Base-by-base conservation (phyloP, 2,329 filamentous ascomycete species). In the Byssothecium circinans region DNA sequence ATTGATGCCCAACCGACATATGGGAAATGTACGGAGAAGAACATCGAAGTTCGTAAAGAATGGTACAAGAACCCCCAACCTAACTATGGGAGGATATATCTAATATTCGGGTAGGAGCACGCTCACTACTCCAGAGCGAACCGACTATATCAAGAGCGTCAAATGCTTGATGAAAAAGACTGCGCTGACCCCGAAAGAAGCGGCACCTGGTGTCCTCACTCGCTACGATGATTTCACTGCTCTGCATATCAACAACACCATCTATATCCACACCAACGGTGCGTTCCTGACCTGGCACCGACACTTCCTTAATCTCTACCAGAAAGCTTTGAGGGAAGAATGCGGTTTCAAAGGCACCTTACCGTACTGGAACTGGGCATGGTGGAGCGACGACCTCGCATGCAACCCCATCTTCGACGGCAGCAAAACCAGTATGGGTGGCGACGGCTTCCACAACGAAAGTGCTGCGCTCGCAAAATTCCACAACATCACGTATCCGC, bases 391-490 rank as follows among this genome's bases (percentile, higher is more conserved):
- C 3, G 80, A 34, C 23, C 15, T 23, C 42, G 49, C 3, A 17
- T 45, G 53, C 67, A 72, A 44, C 78, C 78, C 78, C 12, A 62
- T 84, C 43, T 82, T 84, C 52, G 79, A 81, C 54, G 81, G 81
- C 41, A 77, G 75, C 44, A 74, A 71, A 20, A 77, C 73, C 44
- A 69, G 73, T 14, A 64, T 70, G 56, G 55, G 74, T 25, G 76
- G 78, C 19, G 77, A 81, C 49, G 79, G 79, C 25, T 65, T 58
- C 11, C 69, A 60, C 41, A 64, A 59, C 19, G 41, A 52, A 7
- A 42, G 55, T 11, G 69, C 54, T 4, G 36, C 36, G 52, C 68
- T 40, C 27, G 39, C 60, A 14, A 54, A 46, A 12, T 49, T 44
- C 2, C 58, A 54, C 4, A 49, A 38, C 15, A 10, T 74, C 35